Percentiles rank a stretch among this genome's conserved stretches.
These are phyloP conservation scores for Coleophoma crateriformis DNA, from an alignment of 2,329 filamentous ascomycete species.

Conservation along the genomic window DNA sequence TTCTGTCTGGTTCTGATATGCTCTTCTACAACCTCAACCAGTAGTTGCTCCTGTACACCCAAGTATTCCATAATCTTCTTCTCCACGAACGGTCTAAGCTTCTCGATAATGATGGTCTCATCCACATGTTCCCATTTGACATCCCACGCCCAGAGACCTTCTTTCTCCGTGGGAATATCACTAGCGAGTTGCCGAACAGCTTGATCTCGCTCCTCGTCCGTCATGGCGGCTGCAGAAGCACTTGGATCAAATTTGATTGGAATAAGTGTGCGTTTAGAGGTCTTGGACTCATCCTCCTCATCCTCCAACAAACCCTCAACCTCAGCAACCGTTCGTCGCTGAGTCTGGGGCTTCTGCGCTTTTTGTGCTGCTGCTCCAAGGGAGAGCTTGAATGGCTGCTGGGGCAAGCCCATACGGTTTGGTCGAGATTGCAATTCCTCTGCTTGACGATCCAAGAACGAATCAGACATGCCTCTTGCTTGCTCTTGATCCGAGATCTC, in stretches of 20 bases:
- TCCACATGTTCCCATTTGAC: conserved; percentile 92
- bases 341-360: conserved; percentile 47
- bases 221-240: conserved; percentile 59
- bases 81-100: conserved; percentile 90
- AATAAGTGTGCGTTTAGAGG: conserved; percentile 68
- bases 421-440: conserved; percentile 61
- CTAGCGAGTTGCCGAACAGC: conserved; percentile 77
- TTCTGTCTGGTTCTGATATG: conserved; percentile 71
- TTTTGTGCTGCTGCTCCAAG: conserved; percentile 84
- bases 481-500: conserved; percentile 70
- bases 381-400: conserved; percentile 85
- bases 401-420: conserved; percentile 33
- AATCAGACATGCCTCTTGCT: conserved; percentile 79
- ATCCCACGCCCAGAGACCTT: conserved; percentile 85
- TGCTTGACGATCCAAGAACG: conserved; percentile 81
- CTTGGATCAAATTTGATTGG: conserved; percentile 74
- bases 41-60: conserved; percentile 90
- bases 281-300: conserved; percentile 74
- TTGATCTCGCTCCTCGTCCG: conserved; percentile 81
- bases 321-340: conserved; percentile 80
- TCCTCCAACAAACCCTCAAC: conserved; percentile 93
- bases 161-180: conserved; percentile 84
- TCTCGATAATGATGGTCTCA: conserved; percentile 72
- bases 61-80: conserved; percentile 98
- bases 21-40: conserved; percentile 88